These are phyloP conservation scores for Prunella vulgaris DNA, from an alignment of 257 asterid genomes.

Conservation along the genomic window DNA sequence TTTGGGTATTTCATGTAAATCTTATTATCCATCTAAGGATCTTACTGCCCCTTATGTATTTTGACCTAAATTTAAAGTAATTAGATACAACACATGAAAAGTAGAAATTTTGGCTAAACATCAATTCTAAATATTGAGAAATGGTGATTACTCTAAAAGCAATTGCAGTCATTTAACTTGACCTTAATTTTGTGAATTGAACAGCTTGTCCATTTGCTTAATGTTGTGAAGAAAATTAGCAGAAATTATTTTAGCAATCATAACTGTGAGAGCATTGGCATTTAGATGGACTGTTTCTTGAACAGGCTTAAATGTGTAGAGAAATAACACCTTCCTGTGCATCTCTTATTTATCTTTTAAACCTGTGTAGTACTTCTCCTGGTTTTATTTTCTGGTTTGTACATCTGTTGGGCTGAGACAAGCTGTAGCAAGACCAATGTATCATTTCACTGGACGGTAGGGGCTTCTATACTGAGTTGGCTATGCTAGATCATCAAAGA, in stretches of 20 bases:
- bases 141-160: not conserved
- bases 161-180: not conserved
- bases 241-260: not conserved
- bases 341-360: not conserved
- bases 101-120: not conserved
- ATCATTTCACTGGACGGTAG: not conserved
- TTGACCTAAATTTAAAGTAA: not conserved
- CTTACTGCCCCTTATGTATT: not conserved
- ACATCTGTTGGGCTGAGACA: not conserved
- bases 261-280: slow-evolving; percentile 5
- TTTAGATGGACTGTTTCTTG: not conserved
- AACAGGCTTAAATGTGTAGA: not conserved
- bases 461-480: slow-evolving; percentile 4
- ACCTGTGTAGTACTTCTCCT: not conserved
- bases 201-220: not conserved
- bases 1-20: slow-evolving; percentile 2
- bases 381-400: not conserved
- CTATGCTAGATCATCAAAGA: not conserved
- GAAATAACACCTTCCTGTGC: not conserved
- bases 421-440: not conserved
- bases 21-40: not conserved
- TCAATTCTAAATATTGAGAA: not conserved
- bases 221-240: not conserved
- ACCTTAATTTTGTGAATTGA: not conserved
- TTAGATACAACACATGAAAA: not conserved